Base-by-base conservation (phyloP, 1,284 basidiomycete species). In the Ceratobasidium sp. region DNA sequence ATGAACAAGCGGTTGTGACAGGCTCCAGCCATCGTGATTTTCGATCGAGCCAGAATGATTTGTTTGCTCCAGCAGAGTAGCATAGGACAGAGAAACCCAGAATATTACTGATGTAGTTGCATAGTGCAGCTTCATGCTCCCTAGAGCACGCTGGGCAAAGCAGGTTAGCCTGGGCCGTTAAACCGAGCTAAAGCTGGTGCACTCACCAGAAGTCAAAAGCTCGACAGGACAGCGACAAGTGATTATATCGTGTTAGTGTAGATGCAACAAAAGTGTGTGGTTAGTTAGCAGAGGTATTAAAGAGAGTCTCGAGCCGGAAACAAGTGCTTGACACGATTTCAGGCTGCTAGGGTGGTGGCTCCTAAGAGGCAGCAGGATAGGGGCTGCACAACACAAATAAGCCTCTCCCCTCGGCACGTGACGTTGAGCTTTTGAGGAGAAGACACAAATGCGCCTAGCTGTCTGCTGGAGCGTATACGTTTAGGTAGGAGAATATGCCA, bases 381-480 rank as follows among this genome's bases (percentile, higher is more conserved):
- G 69, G 69, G 69, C 20, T 33, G 11, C 26, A 5, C 37, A 51
- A 35, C n/a, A 39, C 23, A 73, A 63, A 45, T 45, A 60, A 73
- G 45, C 45, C 53, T 35, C 64, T 17, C 31, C 23, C 45, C 17
- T 8, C 45, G 7, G n/a, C 69, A 73, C 69, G 69, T 73, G 69
- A 73, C n/a, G 3, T 31, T 11, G 7, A 17, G 7, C 54, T 39
- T 26, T n/a, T n/a, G n/a, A n/a, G n/a, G n/a, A n/a, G 15, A 54
- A 15, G 8, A 42, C 5, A n/a, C 3, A n/a, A 31, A 37, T 39
- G 35, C 37, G 23, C 28, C 6, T 8, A 39, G 35, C 17, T 35
- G 15, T 35, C 39, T 35, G 17, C 11, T 23, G 13, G 35, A 17
- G 6, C 42, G 35, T 51, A 13, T 2, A 10, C 17, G 28, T 10